phyloP scores from a whole-genome alignment of 208 protist genomes.

The Leishmania amazonensis region DNA sequence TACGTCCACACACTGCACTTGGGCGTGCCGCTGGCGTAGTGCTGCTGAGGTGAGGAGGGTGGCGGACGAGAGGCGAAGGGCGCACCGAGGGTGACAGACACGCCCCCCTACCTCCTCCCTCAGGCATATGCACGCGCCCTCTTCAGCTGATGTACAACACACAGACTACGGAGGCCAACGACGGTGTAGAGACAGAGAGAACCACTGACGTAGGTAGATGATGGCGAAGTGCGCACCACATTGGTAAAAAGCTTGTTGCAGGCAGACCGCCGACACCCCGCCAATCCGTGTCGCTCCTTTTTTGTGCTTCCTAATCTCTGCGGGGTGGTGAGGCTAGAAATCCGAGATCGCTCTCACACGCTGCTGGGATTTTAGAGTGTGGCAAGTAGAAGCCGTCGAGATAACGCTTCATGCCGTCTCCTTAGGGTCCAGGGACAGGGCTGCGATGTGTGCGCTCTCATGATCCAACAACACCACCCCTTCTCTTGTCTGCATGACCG shows the following conservation, averaged over 20 bases:
- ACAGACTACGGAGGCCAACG: not conserved
- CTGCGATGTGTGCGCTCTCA: not conserved
- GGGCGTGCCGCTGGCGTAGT: conserved; percentile 6
- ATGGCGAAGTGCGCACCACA: not conserved
- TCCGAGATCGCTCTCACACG: not conserved
- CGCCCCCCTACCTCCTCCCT: not conserved
- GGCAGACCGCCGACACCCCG: not conserved
- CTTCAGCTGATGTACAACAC: not conserved
- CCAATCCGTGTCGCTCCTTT: not conserved
- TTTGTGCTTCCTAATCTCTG: not conserved
- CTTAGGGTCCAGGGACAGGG: not conserved
- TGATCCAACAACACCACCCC: not conserved
- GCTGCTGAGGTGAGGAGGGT: not conserved
- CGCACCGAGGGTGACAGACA: not conserved
- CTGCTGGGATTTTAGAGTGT: not conserved
- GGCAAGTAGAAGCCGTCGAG: not conserved
- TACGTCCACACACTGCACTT: conserved; percentile 60
- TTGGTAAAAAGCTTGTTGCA: not conserved
- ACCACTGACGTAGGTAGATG: not conserved
- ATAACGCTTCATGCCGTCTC: not conserved
- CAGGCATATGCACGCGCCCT: not conserved
- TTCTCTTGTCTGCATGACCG: not conserved
- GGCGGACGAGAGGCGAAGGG: not conserved
- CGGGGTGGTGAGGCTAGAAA: not conserved
- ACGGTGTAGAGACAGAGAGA: not conserved